Base-by-base conservation (phyloP, 345 rosid species). In the Hibiscus trionum region DNA sequence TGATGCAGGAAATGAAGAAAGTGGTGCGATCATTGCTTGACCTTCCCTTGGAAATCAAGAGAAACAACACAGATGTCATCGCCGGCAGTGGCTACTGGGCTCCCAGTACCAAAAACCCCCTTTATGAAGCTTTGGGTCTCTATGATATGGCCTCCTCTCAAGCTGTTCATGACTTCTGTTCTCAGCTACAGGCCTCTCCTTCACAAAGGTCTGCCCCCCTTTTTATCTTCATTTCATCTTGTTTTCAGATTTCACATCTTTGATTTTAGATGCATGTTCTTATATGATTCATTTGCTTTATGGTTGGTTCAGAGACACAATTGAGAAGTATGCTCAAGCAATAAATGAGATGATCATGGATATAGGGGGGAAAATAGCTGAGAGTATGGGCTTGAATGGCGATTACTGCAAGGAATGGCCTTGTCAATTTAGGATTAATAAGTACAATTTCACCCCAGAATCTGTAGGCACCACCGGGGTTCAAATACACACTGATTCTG, bases 361-460 rank as follows among this genome's bases (percentile, higher is more conserved):
- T 69, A 29, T 94, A 58, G 88, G 85, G 0, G 73, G 77, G 5
- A 88, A 84, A 33, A 46, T 91, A 65, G 95, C 87, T 8, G 82
- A 86, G 61, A 83, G 90, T 75, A 60, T 88, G 74, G 91, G 88
- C 14, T 55, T 82, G 74, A 74, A 57, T 7, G 79, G 72, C 14
- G 64, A 81, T 19, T 66, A 64, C 39, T 91, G 87, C 76, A 72
- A 71, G 71, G 87, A 73, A 50, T 93, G 98, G 98, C 84, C 90
- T 11, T 86, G 90, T 78, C 91, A 91, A 73, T 94, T 90, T 44
- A 83, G 98, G 85, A 90, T 94, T 29, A 94, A 90, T 80, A 91
- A 85, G 76, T 90, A 85, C 79, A 82, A 82, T 80, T 93, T 93
- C 74, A 76, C 88, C 59, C 89, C 92, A 0, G 89, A 88, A 74